phyloP scores from a whole-genome alignment of 805 yeast species.

The Naumovozyma castellii region DNA sequence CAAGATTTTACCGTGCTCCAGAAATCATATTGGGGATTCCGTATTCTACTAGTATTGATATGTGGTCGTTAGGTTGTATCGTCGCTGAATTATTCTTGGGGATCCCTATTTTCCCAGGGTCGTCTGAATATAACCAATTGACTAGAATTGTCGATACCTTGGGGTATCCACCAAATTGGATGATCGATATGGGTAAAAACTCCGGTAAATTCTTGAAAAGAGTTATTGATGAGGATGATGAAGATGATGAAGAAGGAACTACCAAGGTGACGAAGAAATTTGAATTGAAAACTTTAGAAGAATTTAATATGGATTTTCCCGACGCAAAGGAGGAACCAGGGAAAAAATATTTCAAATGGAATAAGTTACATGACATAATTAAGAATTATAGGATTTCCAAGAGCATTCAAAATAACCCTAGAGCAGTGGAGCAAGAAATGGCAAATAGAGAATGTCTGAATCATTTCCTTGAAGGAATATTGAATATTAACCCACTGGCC shows the following conservation, averaged over 20 bases:
- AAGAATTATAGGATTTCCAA: constrained; percentile 64
- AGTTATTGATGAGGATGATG: constrained; percentile 15
- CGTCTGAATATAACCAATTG: constrained; percentile 86
- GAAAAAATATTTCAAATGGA: constrained; percentile 67
- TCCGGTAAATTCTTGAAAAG: constrained; percentile 45
- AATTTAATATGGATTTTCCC: constrained; percentile 32
- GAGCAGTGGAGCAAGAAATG: constrained; percentile 57
- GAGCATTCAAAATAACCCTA: constrained; percentile 33
- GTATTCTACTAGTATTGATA: constrained; percentile 85
- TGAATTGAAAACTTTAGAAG: constrained; percentile 39
- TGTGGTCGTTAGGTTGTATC: constrained; percentile 96
- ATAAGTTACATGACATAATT: constrained; percentile 61
- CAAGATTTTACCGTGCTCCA: constrained; percentile 88
- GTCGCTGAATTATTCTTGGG: constrained; percentile 86
- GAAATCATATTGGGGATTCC: constrained; percentile 89
- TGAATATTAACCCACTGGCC: constrained; percentile 83
- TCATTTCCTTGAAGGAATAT: constrained; percentile 69
- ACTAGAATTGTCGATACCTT: constrained; percentile 72
- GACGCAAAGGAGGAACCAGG: constrained; percentile 58
- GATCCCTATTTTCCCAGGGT: constrained; percentile 88
- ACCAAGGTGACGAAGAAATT: constrained; percentile 9
- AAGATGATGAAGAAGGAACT: neutral
- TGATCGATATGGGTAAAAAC: constrained; percentile 92
- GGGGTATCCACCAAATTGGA: constrained; percentile 88
- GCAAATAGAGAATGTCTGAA: constrained; percentile 59